Base-by-base conservation (phyloP, 805 yeast species). In the Lipomyces lipofer region DNA sequence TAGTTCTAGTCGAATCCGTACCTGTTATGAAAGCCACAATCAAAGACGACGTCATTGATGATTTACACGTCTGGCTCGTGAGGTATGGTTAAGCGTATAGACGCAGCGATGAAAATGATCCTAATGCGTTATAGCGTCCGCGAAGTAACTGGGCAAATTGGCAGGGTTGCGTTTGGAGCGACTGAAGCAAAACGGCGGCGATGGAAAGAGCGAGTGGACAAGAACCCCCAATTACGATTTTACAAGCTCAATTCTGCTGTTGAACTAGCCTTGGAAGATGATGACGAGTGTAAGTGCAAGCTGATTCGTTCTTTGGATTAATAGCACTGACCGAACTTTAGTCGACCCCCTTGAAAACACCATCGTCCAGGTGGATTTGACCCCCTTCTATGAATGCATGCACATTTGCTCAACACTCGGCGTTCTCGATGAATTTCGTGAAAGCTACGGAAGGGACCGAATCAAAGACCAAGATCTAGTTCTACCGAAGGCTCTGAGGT, bases 211-310 rank as follows among this genome's bases (percentile, higher is more conserved):
- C 72, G 73, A 59, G 82, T 78, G 55, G 64, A 71, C 5, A 66
- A 71, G 7, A 77, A 78, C 54, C 72, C 71, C 4, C 73, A 74
- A 29, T 75, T 84, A 47, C 68, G 74, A 3, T 71, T 78, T 6
- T 88, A 81, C 67, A 83, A 86, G 64, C 79, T 92, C 60, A 91
- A 91, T 67, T 87, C 97, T 0, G 87, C 96, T 0, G 87, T 91
- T 4, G 98, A 92, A 68, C 69, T 80, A 6, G 81, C 95, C 5
- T 74, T 89, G 66, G 76, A 97, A 63, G 82, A 81, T 43, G 67
- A 69, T 53, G 75, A 73, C 60, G 77, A 52, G 12, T 50, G 54
- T 50, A 33, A 19, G 52, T 33, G 10, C n/a, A n/a, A n/a, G n/a
- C n/a, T n/a, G 22, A 33, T 30, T 3, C 27, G 7, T 21, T 35